Conservation (phyloP, 139 green algal species). For the Chlorella sorokiniana region DNA sequence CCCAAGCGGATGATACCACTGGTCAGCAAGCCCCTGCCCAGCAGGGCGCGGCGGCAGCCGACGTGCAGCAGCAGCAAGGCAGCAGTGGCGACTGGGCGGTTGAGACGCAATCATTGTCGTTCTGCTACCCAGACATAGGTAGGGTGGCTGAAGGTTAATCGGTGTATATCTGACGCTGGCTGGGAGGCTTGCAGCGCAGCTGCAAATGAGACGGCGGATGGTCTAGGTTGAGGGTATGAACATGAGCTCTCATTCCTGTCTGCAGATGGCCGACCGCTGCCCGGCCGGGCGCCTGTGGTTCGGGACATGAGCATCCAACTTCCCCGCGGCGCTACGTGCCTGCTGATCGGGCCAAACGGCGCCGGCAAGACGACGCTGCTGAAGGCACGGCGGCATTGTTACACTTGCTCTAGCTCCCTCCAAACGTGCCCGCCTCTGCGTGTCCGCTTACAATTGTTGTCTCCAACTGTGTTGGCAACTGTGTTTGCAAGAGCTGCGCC, state of each 20-base stretch:
- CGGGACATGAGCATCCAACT: slow-evolving; percentile 70
- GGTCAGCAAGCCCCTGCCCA: background rate
- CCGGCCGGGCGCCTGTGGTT: slow-evolving; percentile 69
- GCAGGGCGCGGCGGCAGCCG: background rate
- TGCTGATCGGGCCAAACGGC: slow-evolving; percentile 89
- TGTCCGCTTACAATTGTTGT: background rate
- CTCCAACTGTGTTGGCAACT: background rate
- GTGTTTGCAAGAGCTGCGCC: background rate
- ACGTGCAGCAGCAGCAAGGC: slow-evolving; percentile 14
- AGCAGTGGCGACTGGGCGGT: background rate
- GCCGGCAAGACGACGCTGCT: slow-evolving; percentile 37
- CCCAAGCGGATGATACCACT: background rate
- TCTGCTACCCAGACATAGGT: slow-evolving; percentile 83
- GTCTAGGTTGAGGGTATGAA: background rate
- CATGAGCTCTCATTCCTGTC: background rate
- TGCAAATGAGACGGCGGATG: too few relatives aligned
- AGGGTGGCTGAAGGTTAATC: background rate
- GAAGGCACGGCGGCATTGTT: background rate
- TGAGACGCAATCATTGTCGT: slow-evolving; percentile 53
- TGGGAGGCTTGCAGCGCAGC: background rate
- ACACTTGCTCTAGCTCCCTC: background rate
- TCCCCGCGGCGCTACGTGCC: slow-evolving; percentile 62
- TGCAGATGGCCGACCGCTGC: slow-evolving; percentile 82
- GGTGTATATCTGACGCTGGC: background rate
- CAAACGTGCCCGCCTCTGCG: background rate